Evolutionary conservation across 805 yeast species (phyloP).

Genomic region (Kodamaea jinghongensis): DNA sequence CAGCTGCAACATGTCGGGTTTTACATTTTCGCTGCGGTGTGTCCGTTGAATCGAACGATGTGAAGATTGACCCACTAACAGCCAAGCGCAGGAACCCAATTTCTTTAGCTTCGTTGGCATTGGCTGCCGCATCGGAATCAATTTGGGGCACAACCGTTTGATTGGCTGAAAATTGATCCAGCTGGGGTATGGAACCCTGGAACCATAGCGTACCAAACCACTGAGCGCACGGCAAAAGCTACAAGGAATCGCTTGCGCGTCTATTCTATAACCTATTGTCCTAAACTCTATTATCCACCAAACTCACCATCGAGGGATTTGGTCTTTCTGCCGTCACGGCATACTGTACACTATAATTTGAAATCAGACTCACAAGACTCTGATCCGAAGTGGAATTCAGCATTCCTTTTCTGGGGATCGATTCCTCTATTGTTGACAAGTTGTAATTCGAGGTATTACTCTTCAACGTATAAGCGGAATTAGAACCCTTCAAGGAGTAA

Average conservation of each 20-base stretch:
- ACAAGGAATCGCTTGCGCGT: not conserved
- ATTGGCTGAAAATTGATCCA: too few relatives aligned
- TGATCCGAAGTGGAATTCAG: constrained; percentile 1
- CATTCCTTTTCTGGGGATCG: constrained; percentile 5
- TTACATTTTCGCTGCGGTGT: too few relatives aligned
- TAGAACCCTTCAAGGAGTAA: constrained; percentile 15
- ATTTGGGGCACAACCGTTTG: too few relatives aligned
- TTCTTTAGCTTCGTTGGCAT: too few relatives aligned
- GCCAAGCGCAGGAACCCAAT: too few relatives aligned
- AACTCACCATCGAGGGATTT: constrained; percentile 5
- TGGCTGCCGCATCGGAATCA: too few relatives aligned
- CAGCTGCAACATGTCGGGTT: too few relatives aligned
- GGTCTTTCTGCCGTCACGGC: constrained; percentile 7
- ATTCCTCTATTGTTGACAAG: constrained; percentile 7
- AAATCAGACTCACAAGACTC: constrained; percentile 1
- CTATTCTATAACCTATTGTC: not conserved
- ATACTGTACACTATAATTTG: constrained; percentile 2
- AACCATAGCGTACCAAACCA: too few relatives aligned
- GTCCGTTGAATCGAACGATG: too few relatives aligned
- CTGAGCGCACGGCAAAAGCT: too few relatives aligned
- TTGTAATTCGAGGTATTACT: constrained; percentile 7
- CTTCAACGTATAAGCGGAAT: constrained; percentile 9
- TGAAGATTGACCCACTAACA: too few relatives aligned
- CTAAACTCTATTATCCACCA: constrained; percentile 1
- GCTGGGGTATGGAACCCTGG: too few relatives aligned